phyloP scores from a whole-genome alignment of 768 basidiomycete species.

The Trametes meyenii region DNA sequence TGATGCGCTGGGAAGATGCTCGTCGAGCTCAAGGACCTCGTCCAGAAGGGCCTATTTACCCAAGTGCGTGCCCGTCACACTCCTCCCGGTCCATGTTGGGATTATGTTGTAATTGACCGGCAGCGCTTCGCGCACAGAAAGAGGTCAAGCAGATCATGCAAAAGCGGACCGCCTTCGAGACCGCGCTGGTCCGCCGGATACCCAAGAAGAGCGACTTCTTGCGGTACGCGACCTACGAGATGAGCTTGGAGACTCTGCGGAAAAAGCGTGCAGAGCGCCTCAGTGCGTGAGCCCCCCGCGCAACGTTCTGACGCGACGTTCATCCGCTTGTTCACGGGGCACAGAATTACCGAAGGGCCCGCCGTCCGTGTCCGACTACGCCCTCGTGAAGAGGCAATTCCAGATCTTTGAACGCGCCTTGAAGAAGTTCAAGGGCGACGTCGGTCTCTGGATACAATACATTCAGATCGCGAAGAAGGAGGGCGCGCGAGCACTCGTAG shows the following conservation, averaged over 20 bases:
- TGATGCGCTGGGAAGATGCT: constrained; percentile 67
- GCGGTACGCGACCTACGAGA: constrained; percentile 91
- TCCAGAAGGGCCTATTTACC: constrained; percentile 83
- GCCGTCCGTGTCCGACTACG: constrained; percentile 79
- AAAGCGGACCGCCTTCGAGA: constrained; percentile 83
- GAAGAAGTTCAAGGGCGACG: constrained; percentile 85
- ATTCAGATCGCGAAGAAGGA: constrained; percentile 82
- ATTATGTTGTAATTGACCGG: constrained; percentile 17
- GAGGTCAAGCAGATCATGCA: constrained; percentile 87
- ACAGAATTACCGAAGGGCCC: constrained; percentile 44
- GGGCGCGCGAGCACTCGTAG: constrained; percentile 77
- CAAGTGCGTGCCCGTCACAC: constrained; percentile 48
- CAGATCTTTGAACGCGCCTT: constrained; percentile 91
- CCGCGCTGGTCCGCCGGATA: constrained; percentile 77
- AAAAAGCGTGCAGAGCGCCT: constrained; percentile 73
- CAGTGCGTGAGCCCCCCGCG: constrained; percentile 48
- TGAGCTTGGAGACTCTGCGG: constrained; percentile 80
- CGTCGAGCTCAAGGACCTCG: constrained; percentile 91
- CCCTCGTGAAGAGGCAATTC: constrained; percentile 81
- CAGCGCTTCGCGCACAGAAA: constrained; percentile 42
- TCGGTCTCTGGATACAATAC: constrained; percentile 88
- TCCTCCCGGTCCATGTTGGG: neutral
- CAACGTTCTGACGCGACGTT: neutral
- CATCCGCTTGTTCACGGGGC: constrained; percentile 3
- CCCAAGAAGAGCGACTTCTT: constrained; percentile 88